These are phyloP conservation scores for Hypseocharis bilobata DNA, from an alignment of 441 rosid species.

Conservation along the genomic window DNA sequence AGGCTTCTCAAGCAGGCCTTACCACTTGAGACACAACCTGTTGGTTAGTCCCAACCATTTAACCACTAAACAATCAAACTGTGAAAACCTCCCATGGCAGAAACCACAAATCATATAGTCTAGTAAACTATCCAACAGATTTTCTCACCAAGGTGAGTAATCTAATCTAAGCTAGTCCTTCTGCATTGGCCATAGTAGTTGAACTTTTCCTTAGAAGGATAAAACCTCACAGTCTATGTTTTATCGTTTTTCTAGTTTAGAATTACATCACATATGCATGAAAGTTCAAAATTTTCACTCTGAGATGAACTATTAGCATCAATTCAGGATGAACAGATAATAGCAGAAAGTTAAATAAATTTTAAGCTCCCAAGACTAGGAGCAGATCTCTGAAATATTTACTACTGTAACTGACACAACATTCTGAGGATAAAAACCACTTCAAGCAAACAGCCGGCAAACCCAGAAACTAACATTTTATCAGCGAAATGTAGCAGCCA, in stretches of 20 bases:
- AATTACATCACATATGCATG: conserved; percentile 1
- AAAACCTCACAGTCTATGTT: not conserved
- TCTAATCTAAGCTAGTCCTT: not conserved
- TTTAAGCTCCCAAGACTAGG: conserved; percentile 21
- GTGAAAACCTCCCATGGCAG: not conserved
- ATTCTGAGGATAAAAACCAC: conserved; percentile 13
- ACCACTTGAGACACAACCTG: no score
- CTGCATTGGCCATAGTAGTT: not conserved
- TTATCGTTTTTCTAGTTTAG: conserved; percentile 10
- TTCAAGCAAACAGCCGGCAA: conserved; percentile 10
- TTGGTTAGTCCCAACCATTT: no score
- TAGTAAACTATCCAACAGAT: not conserved
- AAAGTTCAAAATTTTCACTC: conserved; percentile 11
- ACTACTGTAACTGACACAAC: conserved; percentile 13
- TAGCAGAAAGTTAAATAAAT: no score
- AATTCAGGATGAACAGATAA: no score
- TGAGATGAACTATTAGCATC: no score
- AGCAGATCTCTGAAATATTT: conserved; percentile 31
- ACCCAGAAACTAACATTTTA: conserved; percentile 18
- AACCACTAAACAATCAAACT: no score
- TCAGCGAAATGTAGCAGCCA: conserved; percentile 3
- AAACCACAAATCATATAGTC: not conserved
- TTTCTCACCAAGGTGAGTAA: not conserved
- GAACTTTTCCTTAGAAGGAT: not conserved
- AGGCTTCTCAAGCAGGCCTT: no score